Evolutionary conservation across 2,329 filamentous ascomycete species (phyloP), one percentile per base, ranked within the genome.

Genomic region (Diplodia scrobiculata): DNA sequence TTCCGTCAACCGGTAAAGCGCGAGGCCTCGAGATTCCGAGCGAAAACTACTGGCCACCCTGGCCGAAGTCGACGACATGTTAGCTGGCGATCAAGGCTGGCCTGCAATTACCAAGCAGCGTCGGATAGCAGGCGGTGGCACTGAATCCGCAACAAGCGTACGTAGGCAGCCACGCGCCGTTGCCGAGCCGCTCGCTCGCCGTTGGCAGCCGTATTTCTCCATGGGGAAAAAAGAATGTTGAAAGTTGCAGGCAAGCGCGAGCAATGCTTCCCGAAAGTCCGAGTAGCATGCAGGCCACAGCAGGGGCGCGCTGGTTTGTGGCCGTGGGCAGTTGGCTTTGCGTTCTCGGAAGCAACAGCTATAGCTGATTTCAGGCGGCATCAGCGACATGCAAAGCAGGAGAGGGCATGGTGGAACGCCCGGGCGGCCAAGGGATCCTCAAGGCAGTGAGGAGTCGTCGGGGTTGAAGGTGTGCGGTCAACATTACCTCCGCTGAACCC

Each of bases 61-160:
- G 14, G 32, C 4, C 17, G 41, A 25, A 47, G 29, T 50, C 14
- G 58, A 32, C 41, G 48, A 62, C 58, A n/a, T 36, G 58, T 48
- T 48, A 36, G n/a, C 21, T 38, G 38, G 25, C 55, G 55, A 60
- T 60, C 55, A 27, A 14, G 10, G 21, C 38, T 38, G 29, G 41
- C 58, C 58, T 62, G 58, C 58, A 62, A 62, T 62, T 36, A 62
- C n/a, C 21, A 36, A 27, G 27, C 45, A 29, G 25, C 10, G 45
- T 62, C 45, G 58, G 58, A 9, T 51, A 19, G 21, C 19, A 25
- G 34, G n/a, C 41, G 9, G 11, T 25, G 45, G 55, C 13, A 62
- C 45, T 10, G 58, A 45, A 48, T 50, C 13, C 34, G 34, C 34
- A 62, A 50, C 50, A 51, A 29, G 45, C 19, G n/a, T 62, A 62